Percentiles rank a stretch among this genome's conserved stretches.
Evolutionary conservation across 78 protist genomes (phyloP).

Genomic region (Speleostelium caveatum): DNA sequence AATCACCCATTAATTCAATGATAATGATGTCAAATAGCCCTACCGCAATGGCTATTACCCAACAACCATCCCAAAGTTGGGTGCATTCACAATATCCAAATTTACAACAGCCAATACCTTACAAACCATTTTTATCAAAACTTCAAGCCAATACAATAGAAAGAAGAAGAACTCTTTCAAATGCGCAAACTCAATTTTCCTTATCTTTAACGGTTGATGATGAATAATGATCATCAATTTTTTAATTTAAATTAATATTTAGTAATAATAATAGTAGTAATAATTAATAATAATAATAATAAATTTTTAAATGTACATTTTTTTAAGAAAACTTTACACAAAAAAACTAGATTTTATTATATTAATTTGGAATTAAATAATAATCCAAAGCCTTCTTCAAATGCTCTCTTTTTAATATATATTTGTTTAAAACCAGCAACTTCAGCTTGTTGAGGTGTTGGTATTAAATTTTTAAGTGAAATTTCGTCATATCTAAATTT

Average conservation of each 20-base stretch:
- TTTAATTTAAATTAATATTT: no score
- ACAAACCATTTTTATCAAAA: conserved; percentile 43
- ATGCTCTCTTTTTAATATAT: conserved; percentile 59
- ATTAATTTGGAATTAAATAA: not conserved
- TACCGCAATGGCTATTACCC: conserved; percentile 10
- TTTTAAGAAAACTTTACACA: no score
- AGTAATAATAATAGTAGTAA: no score
- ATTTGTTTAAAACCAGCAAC: conserved; percentile 72
- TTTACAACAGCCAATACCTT: conserved; percentile 33
- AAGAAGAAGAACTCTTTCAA: conserved; percentile 58
- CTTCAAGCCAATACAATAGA: conserved; percentile 49
- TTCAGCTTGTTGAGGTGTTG: conserved; percentile 48
- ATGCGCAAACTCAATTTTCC: conserved; percentile 72
- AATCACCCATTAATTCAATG: conserved; percentile 3
- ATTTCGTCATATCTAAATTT: conserved; percentile 52
- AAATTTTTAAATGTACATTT: no score
- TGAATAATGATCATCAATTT: no score
- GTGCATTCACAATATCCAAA: conserved; percentile 71
- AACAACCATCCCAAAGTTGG: conserved; percentile 18
- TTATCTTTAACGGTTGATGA: conserved; percentile 36
- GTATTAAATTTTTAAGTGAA: conserved; percentile 15
- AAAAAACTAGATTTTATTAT: no score
- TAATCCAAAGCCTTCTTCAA: conserved; percentile 49
- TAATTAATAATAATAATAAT: no score
- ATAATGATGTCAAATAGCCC: not conserved